Evolutionary conservation across 371 early-diverging fungal species (phyloP).

Genomic region (Dipsacomyces acuminosporus): DNA sequence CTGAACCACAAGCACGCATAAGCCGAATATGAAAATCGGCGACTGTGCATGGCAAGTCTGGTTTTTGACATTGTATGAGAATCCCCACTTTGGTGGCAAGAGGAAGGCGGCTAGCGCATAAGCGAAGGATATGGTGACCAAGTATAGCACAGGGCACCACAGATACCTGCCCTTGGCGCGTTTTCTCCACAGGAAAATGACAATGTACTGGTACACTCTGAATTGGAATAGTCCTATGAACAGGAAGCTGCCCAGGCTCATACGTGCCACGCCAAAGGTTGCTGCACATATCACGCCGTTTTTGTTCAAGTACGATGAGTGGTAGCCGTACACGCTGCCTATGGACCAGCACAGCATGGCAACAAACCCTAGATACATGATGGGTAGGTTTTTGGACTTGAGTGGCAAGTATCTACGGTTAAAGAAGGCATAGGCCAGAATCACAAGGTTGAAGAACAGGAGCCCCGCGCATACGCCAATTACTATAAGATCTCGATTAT

Average conservation of each 20-base stretch:
- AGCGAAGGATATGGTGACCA: slow-evolving; percentile 8
- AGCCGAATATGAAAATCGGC: slow-evolving; percentile 19
- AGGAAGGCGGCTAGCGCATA: slow-evolving; percentile 25
- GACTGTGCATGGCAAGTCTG: slow-evolving; percentile 20
- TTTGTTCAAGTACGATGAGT: slow-evolving; percentile 12
- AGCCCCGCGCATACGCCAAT: background rate
- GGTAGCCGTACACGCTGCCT: slow-evolving; percentile 13
- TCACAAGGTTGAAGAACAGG: slow-evolving; percentile 9
- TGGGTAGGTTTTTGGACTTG: slow-evolving; percentile 18
- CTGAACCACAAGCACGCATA: slow-evolving; percentile 21
- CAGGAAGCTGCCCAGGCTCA: slow-evolving; percentile 27
- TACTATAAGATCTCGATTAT: too few species aligned
- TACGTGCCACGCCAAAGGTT: slow-evolving; percentile 33
- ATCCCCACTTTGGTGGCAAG: slow-evolving; percentile 8
- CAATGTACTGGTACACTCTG: slow-evolving; percentile 30
- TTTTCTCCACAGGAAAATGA: slow-evolving; percentile 25
- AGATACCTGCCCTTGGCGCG: slow-evolving; percentile 23
- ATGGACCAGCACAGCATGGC: slow-evolving; percentile 35
- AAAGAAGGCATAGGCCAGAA: slow-evolving; percentile 17
- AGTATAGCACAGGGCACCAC: slow-evolving; percentile 17
- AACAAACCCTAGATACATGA: slow-evolving; percentile 31
- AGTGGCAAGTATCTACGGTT: slow-evolving; percentile 34
- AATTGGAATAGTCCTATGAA: slow-evolving; percentile 28
- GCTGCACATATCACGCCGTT: slow-evolving; percentile 31
- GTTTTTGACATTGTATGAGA: slow-evolving; percentile 11